A percentile compares a stretch with the other conserved stretches of the same genome.
These are phyloP conservation scores for Fusarium papillatum DNA, from an alignment of 2,329 filamentous ascomycete genomes.

Conservation along the genomic window DNA sequence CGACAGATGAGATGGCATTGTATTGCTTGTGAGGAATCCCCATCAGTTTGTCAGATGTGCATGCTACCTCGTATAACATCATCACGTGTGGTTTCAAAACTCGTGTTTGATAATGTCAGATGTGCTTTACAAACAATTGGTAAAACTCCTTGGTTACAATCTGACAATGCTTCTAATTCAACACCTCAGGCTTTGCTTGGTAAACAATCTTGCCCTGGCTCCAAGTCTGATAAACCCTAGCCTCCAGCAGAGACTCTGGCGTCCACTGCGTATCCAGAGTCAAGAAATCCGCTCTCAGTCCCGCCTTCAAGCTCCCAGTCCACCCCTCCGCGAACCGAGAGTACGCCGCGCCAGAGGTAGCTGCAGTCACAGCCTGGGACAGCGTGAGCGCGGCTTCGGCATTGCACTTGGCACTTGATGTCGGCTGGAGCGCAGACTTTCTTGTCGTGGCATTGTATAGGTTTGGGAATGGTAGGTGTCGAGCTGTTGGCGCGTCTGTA, in stretches of 20 bases:
- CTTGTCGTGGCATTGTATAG: slow-evolving; percentile 72
- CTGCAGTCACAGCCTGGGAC: slow-evolving; percentile 66
- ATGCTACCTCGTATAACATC: background rate
- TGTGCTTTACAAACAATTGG: background rate
- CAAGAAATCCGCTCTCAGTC: slow-evolving; percentile 70
- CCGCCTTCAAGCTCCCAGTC: slow-evolving; percentile 65
- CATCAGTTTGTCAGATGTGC: background rate
- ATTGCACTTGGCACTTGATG: slow-evolving; percentile 59
- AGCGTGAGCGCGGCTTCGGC: slow-evolving; percentile 66
- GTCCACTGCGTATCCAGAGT: slow-evolving; percentile 28
- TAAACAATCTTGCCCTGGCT: slow-evolving; percentile 7
- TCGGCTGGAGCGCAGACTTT: slow-evolving; percentile 64
- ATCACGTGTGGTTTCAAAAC: background rate
- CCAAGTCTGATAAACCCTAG: slow-evolving; percentile 32
- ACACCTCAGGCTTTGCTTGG: background rate
- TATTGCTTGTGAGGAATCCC: background rate
- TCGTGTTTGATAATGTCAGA: background rate
- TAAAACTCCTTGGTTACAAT: background rate
- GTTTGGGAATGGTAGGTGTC: slow-evolving; percentile 66
- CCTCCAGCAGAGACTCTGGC: slow-evolving; percentile 16
- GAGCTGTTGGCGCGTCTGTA: slow-evolving; percentile 71
- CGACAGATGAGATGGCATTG: background rate
- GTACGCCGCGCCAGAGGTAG: slow-evolving; percentile 68
- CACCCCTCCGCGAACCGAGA: slow-evolving; percentile 69
- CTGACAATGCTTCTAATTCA: background rate